Evolutionary conservation across 148 eudicot genomes (phyloP), one percentile per base, ranked within the genome.

Genomic region (Cornus florida): DNA sequence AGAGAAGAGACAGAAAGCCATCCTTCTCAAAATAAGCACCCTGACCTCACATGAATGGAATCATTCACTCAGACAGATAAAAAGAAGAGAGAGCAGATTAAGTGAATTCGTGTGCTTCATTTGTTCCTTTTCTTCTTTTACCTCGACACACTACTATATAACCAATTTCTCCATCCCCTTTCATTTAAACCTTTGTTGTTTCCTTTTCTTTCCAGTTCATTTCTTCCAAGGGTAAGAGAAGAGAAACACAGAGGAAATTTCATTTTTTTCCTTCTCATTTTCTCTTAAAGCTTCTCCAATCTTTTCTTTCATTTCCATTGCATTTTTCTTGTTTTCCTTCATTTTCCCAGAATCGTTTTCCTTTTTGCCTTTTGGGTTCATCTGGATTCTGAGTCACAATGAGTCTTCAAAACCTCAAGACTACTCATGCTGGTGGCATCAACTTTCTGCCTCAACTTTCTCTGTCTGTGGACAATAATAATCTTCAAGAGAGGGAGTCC

Each of bases 81-180:
- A 56, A 59, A 28, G 13, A 4, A 76, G 75, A 76, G 53, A 80
- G 64, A 59, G 23, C 1, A 17, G 23, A 10, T 35, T 35, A 57
- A 75, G 79, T 28, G 75, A 65, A 83, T 69, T 83, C 78, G 82
- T 81, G 84, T 32, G 77, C 57, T 81, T 72, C 75, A 64, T 20
- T 23, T 24, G 60, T 22, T 48, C 28, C 20, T 35, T 2, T 35
- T 35, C 3, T 35, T 35, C 38, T 28, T 28, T 28, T 28, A 28
- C 28, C 38, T 35, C 5, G 0, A 2, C 38, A 35, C 38, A 35
- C 38, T 35, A 35, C 4, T 35, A 35, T 0, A 35, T 2, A 35
- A 35, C 38, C 38, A 2, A 35, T 35, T 35, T 35, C 38, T 35
- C 38, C 48, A 2, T 9, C 48, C 48, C 6, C 48, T 53, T 53